A percentile compares a stretch with the other conserved stretches of the same genome.
phyloP scores from a whole-genome alignment of 805 yeast species.

The Cyberlindnera xishuangbannaensis region DNA sequence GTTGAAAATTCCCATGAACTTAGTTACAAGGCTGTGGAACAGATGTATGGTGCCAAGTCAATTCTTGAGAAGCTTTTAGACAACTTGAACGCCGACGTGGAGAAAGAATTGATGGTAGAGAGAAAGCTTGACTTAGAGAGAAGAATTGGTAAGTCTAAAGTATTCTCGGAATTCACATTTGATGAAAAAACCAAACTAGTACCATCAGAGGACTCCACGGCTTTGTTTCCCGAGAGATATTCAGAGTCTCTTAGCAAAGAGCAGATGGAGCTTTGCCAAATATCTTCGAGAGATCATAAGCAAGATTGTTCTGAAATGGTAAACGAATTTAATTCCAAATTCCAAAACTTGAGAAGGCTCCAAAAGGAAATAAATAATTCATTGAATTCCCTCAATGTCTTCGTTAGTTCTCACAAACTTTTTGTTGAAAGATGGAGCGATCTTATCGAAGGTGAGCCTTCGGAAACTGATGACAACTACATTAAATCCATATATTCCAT shows the following conservation, averaged over 20 bases:
- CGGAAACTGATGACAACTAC: conserved; percentile 13
- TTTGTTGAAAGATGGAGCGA: conserved; percentile 26
- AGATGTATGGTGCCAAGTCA: conserved; percentile 16
- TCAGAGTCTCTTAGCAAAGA: too few species aligned
- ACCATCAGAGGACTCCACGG: too few species aligned
- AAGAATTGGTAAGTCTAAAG: too few species aligned
- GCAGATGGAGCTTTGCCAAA: too few species aligned
- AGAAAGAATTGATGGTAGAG: too few species aligned
- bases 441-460: conserved; percentile 25
- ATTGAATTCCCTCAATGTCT: conserved; percentile 10
- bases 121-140: too few species aligned
- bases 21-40: conserved; percentile 8
- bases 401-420: conserved; percentile 12
- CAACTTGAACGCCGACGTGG: conserved; percentile 5
- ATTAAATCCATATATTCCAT: conserved; percentile 25
- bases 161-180: not conserved
- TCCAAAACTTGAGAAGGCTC: conserved; percentile 5
- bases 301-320: not conserved
- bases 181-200: not conserved
- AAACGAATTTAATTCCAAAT: not conserved
- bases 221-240: too few species aligned
- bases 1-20: conserved; percentile 13
- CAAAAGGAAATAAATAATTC: not conserved
- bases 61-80: conserved; percentile 14
- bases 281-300: too few species aligned